Percentiles rank a stretch among this genome's conserved stretches.
Conservation (phyloP, 345 rosid species). For the Eucalyptus decipiens region DNA sequence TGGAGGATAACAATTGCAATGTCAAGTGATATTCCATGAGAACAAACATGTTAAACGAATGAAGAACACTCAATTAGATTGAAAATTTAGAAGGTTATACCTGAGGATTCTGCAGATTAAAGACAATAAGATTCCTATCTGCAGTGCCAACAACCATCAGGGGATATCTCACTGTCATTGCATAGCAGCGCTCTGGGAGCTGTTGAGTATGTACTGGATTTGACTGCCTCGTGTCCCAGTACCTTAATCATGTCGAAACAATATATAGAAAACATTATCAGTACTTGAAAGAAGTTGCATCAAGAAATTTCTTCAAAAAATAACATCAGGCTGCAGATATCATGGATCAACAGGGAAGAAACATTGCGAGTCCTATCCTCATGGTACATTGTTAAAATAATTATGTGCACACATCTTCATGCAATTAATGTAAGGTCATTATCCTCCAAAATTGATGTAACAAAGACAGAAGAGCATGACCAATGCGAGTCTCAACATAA, state of each 20-base stretch:
- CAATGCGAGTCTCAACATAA: background rate
- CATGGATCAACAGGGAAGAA: background rate
- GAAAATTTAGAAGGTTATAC: conserved; percentile 5
- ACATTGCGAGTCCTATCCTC: background rate
- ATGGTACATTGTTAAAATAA: background rate
- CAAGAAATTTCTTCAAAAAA: background rate
- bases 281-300: background rate
- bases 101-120: conserved; percentile 91
- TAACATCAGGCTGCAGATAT: background rate
- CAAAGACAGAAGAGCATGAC: background rate
- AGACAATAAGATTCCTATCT: conserved; percentile 80
- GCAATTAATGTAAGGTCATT: background rate
- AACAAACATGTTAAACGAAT: background rate
- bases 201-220: conserved; percentile 90
- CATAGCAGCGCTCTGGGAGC: conserved; percentile 91
- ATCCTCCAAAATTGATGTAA: background rate
- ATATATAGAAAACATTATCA: background rate
- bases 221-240: conserved; percentile 89
- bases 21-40: background rate
- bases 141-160: conserved; percentile 98
- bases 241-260: conserved; percentile 18
- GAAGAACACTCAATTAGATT: background rate
- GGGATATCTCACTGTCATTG: conserved; percentile 75
- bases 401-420: background rate
- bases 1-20: background rate